Evolutionary conservation across 1,284 basidiomycete species (phyloP), one percentile per base, ranked within the genome.

Genomic region (Cronartium quercuum): DNA sequence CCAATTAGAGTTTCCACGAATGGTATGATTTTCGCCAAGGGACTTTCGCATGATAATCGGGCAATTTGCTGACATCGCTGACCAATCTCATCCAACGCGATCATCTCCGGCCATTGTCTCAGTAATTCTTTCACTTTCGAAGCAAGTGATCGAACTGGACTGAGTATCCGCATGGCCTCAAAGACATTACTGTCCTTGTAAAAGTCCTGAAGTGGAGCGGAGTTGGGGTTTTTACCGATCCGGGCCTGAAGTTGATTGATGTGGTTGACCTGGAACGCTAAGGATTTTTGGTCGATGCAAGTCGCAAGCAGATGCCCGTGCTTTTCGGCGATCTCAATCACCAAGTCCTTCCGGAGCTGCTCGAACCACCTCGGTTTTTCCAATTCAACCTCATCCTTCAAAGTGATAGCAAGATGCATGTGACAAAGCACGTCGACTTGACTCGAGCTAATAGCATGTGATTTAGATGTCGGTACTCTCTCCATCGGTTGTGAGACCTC

Each of bases 81-180:
- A 35, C 85, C 84, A 61, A 99, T 86, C 81, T 97, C 90, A 70
- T 90, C 90, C 40, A 98, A 85, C 5, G 97, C 92, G 89, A 95
- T 93, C 81, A 98, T 96, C 78, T 98, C 96, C 0, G 96, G 95
- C 93, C 93, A 98, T 78, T 94, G 90, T 76, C 84, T 82, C 47
- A 91, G 86, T 29, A 98, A 85, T 0, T 67, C 75, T 15, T 61
- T 37, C 13, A 74, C 64, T 47, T 35, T 60, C 34, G 18, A 29
- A 15, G 47, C 71, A 40, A 74, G 24, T 6, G 62, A 51, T 34
- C 60, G 24, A 21, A 74, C 42, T 44, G 63, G 64, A 41, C 66
- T 37, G 29, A 55, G 18, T n/a, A 74, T 63, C 12, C 64, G 51
- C n/a, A 57, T 66, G 35, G 71, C 65, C 34, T 74, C 64, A 35